Evolutionary conservation across 257 asterid genomes (phyloP).

Genomic region (Nyctanthes arbortristis): DNA sequence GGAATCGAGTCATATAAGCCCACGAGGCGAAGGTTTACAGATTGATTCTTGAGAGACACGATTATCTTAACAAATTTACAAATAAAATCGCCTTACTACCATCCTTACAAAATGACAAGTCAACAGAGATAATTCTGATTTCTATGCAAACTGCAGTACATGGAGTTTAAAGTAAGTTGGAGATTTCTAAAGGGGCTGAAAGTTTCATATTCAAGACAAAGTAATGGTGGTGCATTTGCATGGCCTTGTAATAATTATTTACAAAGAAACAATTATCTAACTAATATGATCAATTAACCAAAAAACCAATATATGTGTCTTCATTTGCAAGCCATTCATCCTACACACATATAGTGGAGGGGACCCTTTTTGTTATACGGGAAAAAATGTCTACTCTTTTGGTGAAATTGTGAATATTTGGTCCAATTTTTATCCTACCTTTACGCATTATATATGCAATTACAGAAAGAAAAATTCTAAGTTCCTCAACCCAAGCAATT

Average conservation of each 20-base stretch:
- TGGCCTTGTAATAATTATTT: not conserved
- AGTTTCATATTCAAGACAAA: too few relatives aligned
- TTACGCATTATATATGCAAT: constrained; percentile 21
- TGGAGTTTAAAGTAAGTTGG: too few relatives aligned
- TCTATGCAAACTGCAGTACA: too few relatives aligned
- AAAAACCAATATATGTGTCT: not conserved
- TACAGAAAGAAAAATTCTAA: constrained; percentile 15
- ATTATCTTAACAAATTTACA: too few relatives aligned
- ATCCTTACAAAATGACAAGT: too few relatives aligned
- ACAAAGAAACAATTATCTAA: constrained; percentile 8
- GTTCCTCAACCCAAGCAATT: constrained; percentile 14
- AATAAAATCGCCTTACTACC: too few relatives aligned
- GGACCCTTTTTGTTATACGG: not conserved
- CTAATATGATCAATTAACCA: not conserved
- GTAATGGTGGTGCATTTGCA: not conserved
- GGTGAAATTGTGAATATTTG: not conserved
- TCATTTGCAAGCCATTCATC: constrained; percentile 14
- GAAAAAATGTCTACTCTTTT: constrained; percentile 18
- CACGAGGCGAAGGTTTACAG: too few relatives aligned
- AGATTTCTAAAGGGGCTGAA: too few relatives aligned
- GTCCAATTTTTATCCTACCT: constrained; percentile 14
- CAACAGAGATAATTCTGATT: too few relatives aligned
- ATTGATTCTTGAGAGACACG: too few relatives aligned
- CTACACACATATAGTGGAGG: not conserved
- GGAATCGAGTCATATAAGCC: too few relatives aligned